Percentiles rank a stretch among this genome's conserved stretches.
Conservation (phyloP, 2,329 filamentous ascomycete species). For the Hypoxylon sp. region DNA sequence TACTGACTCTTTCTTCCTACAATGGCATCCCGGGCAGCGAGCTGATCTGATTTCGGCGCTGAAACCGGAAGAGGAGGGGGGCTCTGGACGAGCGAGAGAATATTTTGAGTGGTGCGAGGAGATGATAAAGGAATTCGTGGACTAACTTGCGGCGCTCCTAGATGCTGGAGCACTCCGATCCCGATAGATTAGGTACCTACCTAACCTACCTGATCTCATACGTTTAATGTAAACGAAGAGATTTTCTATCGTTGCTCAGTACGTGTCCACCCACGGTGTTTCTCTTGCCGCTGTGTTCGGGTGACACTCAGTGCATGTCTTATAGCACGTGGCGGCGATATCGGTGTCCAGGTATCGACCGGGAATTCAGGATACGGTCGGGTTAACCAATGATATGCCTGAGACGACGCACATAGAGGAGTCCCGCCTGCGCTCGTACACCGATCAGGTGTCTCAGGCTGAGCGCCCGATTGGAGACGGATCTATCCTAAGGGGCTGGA, state of each 20-base stretch:
- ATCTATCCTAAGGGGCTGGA: not conserved
- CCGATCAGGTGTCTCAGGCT: no score
- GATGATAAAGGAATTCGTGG: conserved; percentile 20
- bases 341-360: not conserved
- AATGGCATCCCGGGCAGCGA: conserved; percentile 43
- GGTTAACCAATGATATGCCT: not conserved
- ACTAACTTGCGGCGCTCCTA: not conserved
- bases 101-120: conserved; percentile 42
- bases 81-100: conserved; percentile 38
- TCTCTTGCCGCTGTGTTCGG: conserved; percentile 40
- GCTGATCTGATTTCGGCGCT: conserved; percentile 38
- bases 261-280: conserved; percentile 57
- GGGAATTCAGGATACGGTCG: not conserved
- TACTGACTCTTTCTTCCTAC: no score
- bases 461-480: not conserved
- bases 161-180: no score
- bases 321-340: not conserved
- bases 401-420: no score
- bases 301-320: not conserved
- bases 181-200: no score
- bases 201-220: no score
- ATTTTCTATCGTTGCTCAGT: conserved; percentile 48
- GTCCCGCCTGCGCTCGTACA: no score
- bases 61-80: conserved; percentile 28
- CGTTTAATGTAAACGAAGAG: no score